Base-by-base conservation (phyloP, 257 asterid species). In the Verbena officinalis region DNA sequence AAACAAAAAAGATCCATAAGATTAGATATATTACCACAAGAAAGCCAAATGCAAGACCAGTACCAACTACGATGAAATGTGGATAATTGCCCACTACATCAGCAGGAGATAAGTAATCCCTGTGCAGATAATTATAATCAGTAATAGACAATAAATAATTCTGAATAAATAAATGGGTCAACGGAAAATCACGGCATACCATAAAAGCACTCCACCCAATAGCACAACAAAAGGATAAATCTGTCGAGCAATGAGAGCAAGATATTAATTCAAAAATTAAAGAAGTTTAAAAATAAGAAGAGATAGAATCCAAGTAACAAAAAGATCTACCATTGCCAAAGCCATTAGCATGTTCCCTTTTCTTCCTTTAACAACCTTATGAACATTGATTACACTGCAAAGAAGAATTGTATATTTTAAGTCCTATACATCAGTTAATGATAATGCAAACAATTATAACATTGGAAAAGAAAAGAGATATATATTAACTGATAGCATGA, bases 31-130 rank as follows among this genome's bases (percentile, higher is more conserved):
- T 65, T 80, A 91, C 98, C 96, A 89, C 96, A 55, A 86, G 95
- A 71, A 86, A 89, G 55, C 96, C 96, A 45, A 89, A 89, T 21
- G 96, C 93, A 68, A 89, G 93, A 55, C 96, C 96, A 36, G 83
- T 80, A 19, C 95, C 96, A 54, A 84, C 44, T 11, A 89, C 56
- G 44, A 86, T 61, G 48, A 81, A 57, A 65, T 86, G 89, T 8
- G 95, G 91, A 65, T 86, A 89, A 30, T 31, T 77, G 62, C 70
- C 78, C 36, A 89, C 67, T 61, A 86, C 30, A 67, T 85, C 86
- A 50, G 66, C 56, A 23, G 96, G 91, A 64, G 96, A 89, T 69
- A 89, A 67, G 70, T 81, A 83, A 73, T 76, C 82, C 96, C 96
- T 89, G 82, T 46, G 66, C 12, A 56, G 34, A n/a, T n/a, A n/a